Percentiles rank a stretch among this genome's conserved stretches.
Evolutionary conservation across 169 alveolate species (phyloP).

Genomic region (Cryptosporidium viatorum): DNA sequence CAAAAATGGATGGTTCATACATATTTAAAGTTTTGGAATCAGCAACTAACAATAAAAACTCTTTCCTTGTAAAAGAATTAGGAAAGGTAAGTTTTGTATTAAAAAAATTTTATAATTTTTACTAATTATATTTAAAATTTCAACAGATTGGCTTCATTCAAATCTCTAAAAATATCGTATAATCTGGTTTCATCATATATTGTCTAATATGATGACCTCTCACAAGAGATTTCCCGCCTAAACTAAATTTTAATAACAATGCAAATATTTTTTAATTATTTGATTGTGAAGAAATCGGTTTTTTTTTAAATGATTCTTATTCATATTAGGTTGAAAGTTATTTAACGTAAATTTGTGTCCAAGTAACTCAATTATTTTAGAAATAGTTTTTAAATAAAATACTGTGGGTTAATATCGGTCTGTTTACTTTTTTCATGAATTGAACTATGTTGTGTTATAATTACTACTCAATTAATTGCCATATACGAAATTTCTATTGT

Average conservation of each 20-base stretch:
- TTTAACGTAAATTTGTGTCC: background rate
- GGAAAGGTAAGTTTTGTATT: conserved; percentile 27
- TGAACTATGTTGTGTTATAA: no score
- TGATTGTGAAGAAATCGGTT: background rate
- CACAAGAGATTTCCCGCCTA: background rate
- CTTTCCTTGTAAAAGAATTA: conserved; percentile 25
- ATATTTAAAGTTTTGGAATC: conserved; percentile 23
- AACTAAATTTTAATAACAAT: background rate
- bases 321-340: no score
- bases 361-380: background rate
- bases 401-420: background rate
- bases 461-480: no score
- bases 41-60: background rate
- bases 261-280: no score
- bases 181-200: background rate
- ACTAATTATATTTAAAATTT: background rate
- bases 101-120: background rate
- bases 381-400: no score
- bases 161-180: conserved; percentile 27
- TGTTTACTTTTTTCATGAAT: no score
- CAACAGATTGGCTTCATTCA: conserved; percentile 32
- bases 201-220: background rate
- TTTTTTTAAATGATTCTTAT: no score
- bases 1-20: background rate
- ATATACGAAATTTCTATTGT: no score